These are phyloP conservation scores for Populus trichocarpa DNA, from an alignment of 441 rosid genomes.

Conservation along the genomic window DNA sequence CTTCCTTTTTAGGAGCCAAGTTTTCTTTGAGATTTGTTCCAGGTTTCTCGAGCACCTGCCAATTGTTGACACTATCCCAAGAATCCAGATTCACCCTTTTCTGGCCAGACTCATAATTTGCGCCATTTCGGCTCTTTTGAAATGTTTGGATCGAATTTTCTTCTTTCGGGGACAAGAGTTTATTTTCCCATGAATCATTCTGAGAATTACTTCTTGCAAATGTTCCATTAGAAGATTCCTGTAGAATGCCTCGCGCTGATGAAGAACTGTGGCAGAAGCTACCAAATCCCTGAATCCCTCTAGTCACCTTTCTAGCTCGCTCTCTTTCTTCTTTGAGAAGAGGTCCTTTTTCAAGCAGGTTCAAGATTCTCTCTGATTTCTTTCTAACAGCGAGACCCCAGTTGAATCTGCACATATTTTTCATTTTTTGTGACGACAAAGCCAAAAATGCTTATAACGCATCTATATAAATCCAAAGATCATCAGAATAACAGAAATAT, in stretches of 20 bases:
- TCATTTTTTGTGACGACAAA: not conserved
- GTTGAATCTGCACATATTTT: slow-evolving; percentile 52
- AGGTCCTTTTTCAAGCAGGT: slow-evolving; percentile 60
- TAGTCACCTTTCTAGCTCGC: slow-evolving; percentile 70
- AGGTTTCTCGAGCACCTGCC: slow-evolving; percentile 20
- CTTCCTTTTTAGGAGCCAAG: slow-evolving; percentile 31
- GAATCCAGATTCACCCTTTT: slow-evolving; percentile 13
- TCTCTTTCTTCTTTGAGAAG: slow-evolving; percentile 71
- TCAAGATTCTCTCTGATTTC: slow-evolving; percentile 67
- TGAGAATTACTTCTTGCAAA: slow-evolving; percentile 57
- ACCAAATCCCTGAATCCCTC: slow-evolving; percentile 89
- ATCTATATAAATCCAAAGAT: not conserved
- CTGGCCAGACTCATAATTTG: not conserved
- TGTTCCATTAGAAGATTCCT: slow-evolving; percentile 30
- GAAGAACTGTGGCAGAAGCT: slow-evolving; percentile 53
- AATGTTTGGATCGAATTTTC: slow-evolving; percentile 17
- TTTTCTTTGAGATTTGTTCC: slow-evolving; percentile 42
- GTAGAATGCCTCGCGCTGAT: slow-evolving; percentile 32
- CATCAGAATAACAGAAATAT: not conserved
- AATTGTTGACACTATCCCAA: not conserved
- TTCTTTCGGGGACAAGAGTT: slow-evolving; percentile 3
- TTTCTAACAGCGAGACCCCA: slow-evolving; percentile 87
- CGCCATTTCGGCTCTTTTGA: slow-evolving; percentile 3
- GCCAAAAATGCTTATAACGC: not conserved
- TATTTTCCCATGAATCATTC: slow-evolving; percentile 38